Evolutionary conservation across 331 rosid genomes (phyloP).

Genomic region (Pyrus hybrid): DNA sequence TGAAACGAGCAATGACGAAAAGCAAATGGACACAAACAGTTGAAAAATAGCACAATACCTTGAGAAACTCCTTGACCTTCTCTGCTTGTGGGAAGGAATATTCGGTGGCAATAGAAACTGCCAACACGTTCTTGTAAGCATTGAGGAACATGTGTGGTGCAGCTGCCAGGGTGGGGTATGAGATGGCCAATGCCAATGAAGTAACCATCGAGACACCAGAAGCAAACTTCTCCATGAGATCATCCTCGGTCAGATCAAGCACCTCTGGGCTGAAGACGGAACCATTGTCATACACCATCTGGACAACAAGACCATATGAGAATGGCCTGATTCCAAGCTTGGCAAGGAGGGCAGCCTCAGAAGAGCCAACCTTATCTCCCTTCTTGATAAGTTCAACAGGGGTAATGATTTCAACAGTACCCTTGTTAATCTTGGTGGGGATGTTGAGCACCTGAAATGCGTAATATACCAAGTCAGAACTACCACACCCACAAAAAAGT

Average conservation of each 20-base stretch:
- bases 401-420: slow-evolving; percentile 79
- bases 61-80: slow-evolving; percentile 60
- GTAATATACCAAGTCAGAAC: background rate
- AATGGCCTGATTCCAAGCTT: slow-evolving; percentile 89
- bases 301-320: slow-evolving; percentile 78
- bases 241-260: slow-evolving; percentile 76
- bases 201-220: slow-evolving; percentile 62
- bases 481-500: too few relatives aligned
- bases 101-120: slow-evolving; percentile 55
- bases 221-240: slow-evolving; percentile 65
- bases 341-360: slow-evolving; percentile 86
- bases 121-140: slow-evolving; percentile 62
- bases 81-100: slow-evolving; percentile 67
- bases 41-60: slow-evolving; percentile 29
- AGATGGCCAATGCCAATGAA: slow-evolving; percentile 57
- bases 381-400: slow-evolving; percentile 85
- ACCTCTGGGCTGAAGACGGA: slow-evolving; percentile 84
- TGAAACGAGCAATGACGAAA: background rate
- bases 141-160: slow-evolving; percentile 80
- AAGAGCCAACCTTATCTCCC: slow-evolving; percentile 93
- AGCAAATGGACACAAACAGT: background rate
- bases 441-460: slow-evolving; percentile 62
- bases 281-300: slow-evolving; percentile 65
- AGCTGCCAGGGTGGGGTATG: slow-evolving; percentile 79
- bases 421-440: slow-evolving; percentile 32